Percentiles rank a stretch among this genome's conserved stretches.
These are phyloP conservation scores for Penicillium salamii DNA, from an alignment of 495 filamentous ascomycete genomes.

Conservation along the genomic window DNA sequence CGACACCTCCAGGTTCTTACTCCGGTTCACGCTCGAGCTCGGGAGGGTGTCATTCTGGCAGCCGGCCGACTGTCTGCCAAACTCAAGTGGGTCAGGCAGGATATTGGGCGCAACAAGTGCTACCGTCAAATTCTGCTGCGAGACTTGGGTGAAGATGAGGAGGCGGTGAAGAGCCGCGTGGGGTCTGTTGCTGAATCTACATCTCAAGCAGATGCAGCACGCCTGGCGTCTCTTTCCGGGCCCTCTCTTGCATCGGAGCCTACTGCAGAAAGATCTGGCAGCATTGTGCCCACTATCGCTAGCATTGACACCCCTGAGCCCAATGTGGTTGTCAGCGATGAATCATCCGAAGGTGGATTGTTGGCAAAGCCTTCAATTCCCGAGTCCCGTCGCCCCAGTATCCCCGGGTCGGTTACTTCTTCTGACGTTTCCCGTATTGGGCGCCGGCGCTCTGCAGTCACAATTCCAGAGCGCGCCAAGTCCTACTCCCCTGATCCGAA, in stretches of 20 bases:
- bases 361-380: conserved; percentile 19
- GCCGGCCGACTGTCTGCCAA: conserved; percentile 85
- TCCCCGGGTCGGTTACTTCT: conserved; percentile 33
- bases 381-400: conserved; percentile 36
- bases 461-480: conserved; percentile 26
- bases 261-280: conserved; percentile 15
- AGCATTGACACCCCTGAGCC: conserved; percentile 18
- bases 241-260: conserved; percentile 20
- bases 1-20: conserved; percentile 86
- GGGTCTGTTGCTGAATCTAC: conserved; percentile 16
- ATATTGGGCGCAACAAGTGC: conserved; percentile 89
- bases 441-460: conserved; percentile 29
- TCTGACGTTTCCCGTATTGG: conserved; percentile 27
- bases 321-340: conserved; percentile 1
- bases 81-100: conserved; percentile 87
- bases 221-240: conserved; percentile 19
- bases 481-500: conserved; percentile 24
- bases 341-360: conserved; percentile 11
- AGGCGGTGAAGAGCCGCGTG: conserved; percentile 10
- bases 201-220: conserved; percentile 9
- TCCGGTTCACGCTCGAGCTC: conserved; percentile 79
- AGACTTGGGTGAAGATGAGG: conserved; percentile 76
- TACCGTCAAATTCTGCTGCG: conserved; percentile 82
- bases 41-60: conserved; percentile 80
- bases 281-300: conserved; percentile 17